Evolutionary conservation across 176 grass and related monocot species (phyloP).

Genomic region (Phoenix roebelenii): DNA sequence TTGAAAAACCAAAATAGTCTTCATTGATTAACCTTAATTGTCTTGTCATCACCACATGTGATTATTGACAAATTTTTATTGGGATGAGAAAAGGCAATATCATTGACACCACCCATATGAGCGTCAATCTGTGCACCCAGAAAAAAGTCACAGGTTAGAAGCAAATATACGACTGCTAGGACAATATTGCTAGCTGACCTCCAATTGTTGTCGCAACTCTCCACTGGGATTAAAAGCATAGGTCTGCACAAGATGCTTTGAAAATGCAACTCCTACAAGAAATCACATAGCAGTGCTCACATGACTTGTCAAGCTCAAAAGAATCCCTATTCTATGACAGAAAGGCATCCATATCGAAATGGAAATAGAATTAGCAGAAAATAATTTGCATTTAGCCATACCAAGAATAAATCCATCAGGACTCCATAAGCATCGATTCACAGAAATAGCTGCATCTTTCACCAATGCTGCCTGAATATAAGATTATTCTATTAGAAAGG

Average conservation of each 20-base stretch:
- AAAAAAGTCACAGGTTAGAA: background rate
- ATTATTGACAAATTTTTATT: slow-evolving; percentile 11
- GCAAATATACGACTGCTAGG: no score
- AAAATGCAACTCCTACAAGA: slow-evolving; percentile 14
- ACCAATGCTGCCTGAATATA: slow-evolving; percentile 3
- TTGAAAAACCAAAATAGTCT: background rate
- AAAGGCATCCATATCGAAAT: background rate
- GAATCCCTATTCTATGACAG: background rate
- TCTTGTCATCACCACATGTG: slow-evolving; percentile 23
- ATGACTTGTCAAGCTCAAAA: background rate
- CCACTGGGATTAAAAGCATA: slow-evolving; percentile 3
- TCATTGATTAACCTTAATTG: slow-evolving; percentile 9
- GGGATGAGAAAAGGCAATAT: slow-evolving; percentile 23
- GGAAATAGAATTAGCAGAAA: background rate
- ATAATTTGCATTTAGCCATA: slow-evolving; percentile 1
- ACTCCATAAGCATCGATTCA: slow-evolving; percentile 17
- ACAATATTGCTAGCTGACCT: slow-evolving; percentile 7
- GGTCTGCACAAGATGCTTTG: slow-evolving; percentile 13
- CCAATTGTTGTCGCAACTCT: slow-evolving; percentile 2
- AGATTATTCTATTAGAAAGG: no score
- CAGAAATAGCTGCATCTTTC: slow-evolving; percentile 18
- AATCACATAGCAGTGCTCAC: background rate
- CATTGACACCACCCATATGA: slow-evolving; percentile 22
- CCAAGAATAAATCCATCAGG: slow-evolving; percentile 14
- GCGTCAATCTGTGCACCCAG: slow-evolving; percentile 13